Base-by-base conservation (phyloP, 306 rosid species). In the Dryas alaskensis region DNA sequence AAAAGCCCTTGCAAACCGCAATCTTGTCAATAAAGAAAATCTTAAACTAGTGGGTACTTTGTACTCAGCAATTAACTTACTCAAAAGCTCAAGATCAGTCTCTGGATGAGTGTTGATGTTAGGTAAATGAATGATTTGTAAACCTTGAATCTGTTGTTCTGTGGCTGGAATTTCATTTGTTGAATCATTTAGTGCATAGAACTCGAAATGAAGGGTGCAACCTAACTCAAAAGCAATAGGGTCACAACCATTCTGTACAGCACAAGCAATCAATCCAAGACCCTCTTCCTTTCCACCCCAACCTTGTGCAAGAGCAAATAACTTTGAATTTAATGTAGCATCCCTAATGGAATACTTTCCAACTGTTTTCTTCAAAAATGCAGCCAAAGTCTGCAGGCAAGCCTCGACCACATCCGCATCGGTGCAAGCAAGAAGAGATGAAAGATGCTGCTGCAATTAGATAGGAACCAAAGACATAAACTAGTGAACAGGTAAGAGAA, bases 201-300 rank as follows among this genome's bases (percentile, higher is more conserved):
- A 95, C 86, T 95, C 99, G 86, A 90, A 92, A 85, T 95, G 97
- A 70, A 92, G 96, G 53, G 97, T 89, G 85, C 90, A 88, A 47
- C 99, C 99, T 83, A 92, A 83, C 79, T 92, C 92, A 60, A 68
- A 82, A 50, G 89, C 84, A 86, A 79, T 50, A 55, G 79, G 85
- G 60, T 87, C 96, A 67, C 92, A 85, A 72, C 84, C 88, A 87
- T 79, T 81, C 75, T 88, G 87, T 58, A 78, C 76, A 40, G 92
- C 92, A 67, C 96, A 88, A 73, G 97, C 87, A 87, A 90, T 80
- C 80, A 95, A 81, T 82, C 99, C 99, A 70, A 95, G 96, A 49
- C 99, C 99, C 82, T 95, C 99, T 82, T 95, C 99, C 83, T 95
- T 95, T 71, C 97, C 98, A 68, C 99, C 99, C 99, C 98, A 92